Conservation (phyloP, 306 rosid species). For the Ormosia emarginata region DNA sequence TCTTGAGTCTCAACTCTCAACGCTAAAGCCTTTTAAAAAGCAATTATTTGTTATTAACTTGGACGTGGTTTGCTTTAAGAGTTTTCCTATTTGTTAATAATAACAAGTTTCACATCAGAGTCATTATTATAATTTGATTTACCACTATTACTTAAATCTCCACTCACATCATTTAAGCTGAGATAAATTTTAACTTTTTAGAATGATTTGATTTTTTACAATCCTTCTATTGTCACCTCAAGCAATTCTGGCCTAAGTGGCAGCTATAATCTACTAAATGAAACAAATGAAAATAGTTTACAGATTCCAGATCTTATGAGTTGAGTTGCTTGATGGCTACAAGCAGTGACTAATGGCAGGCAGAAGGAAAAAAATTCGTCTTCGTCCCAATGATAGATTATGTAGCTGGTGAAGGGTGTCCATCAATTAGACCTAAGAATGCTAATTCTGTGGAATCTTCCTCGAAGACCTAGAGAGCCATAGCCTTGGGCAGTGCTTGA, state of each 20-base stretch:
- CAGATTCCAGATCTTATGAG: neutral
- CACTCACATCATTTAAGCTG: constrained; percentile 1
- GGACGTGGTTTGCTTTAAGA: neutral
- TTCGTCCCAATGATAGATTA: constrained; percentile 32
- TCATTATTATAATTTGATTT: neutral
- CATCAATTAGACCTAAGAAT: constrained; percentile 38
- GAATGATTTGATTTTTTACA: constrained; percentile 15
- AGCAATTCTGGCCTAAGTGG: constrained; percentile 4
- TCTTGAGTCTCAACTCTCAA: neutral
- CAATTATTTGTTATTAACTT: neutral
- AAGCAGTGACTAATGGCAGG: constrained; percentile 35
- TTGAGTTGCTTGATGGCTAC: constrained; percentile 27
- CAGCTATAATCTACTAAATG: neutral
- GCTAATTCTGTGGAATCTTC: constrained; percentile 31
- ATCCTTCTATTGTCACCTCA: constrained; percentile 16
- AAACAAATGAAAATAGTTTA: neutral
- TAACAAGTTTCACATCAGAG: neutral
- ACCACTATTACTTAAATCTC: neutral
- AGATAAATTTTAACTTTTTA: constrained; percentile 4
- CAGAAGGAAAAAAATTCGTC: constrained; percentile 26
- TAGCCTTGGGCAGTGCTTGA: constrained; percentile 18
- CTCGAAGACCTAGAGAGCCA: constrained; percentile 22
- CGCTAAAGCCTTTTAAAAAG: neutral
- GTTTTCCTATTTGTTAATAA: neutral
- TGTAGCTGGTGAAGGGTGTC: constrained; percentile 34